Evolutionary conservation across 2,329 filamentous ascomycete genomes (phyloP).

Genomic region (Neopestalotiopsis sp.): DNA sequence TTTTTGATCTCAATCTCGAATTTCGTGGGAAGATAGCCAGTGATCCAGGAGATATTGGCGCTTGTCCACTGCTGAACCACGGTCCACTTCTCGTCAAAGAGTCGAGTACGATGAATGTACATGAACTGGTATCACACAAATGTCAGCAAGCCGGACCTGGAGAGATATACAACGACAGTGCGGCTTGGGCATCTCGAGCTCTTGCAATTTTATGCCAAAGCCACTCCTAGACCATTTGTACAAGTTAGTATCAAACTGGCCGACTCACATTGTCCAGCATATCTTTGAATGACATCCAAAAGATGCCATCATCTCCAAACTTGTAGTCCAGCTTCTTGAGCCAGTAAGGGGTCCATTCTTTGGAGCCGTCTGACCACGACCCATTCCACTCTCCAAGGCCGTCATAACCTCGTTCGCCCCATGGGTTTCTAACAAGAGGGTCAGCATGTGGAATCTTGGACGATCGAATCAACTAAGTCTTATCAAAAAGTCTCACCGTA

Average conservation of each 20-base stretch:
- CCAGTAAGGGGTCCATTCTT: constrained; percentile 77
- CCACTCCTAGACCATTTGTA: no score
- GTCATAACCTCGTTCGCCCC: constrained; percentile 60
- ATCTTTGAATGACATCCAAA: constrained; percentile 52
- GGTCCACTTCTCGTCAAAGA: constrained; percentile 52
- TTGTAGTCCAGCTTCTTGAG: constrained; percentile 68
- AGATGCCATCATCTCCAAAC: constrained; percentile 70
- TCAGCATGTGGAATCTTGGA: not conserved
- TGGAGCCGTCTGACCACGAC: constrained; percentile 74
- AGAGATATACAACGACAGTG: no score
- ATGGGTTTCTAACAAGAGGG: constrained; percentile 63
- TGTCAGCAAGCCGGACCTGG: no score
- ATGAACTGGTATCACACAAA: constrained; percentile 34
- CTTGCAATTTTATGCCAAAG: no score
- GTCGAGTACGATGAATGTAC: constrained; percentile 49
- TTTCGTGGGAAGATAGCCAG: constrained; percentile 49
- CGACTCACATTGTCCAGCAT: constrained; percentile 41
- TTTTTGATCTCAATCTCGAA: constrained; percentile 48
- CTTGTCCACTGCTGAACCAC: constrained; percentile 50
- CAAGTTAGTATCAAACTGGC: no score
- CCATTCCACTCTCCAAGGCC: constrained; percentile 69
- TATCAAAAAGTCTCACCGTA: constrained; percentile 40
- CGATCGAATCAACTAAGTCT: not conserved
- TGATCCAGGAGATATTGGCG: constrained; percentile 48
- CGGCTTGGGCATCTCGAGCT: no score